Evolutionary conservation across 1,139 yeast genomes (phyloP).

Genomic region (Taphrina flavorubra): DNA sequence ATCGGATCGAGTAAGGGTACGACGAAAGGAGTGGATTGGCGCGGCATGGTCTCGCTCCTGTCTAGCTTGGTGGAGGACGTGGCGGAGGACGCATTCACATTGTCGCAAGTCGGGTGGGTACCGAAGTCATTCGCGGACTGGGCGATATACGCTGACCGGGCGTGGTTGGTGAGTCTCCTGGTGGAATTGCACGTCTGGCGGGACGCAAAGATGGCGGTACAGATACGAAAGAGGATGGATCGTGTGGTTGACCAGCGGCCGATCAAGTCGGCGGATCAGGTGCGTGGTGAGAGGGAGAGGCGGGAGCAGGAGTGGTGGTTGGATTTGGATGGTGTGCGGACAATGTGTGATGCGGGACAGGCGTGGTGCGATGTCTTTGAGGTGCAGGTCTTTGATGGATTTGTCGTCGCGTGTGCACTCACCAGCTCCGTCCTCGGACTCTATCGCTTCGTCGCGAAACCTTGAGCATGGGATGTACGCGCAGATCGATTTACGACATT

Average conservation of each 20-base stretch:
- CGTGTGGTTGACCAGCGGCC: constrained; percentile 27
- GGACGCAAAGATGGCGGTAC: background rate
- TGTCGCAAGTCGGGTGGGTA: constrained; percentile 31
- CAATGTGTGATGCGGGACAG: constrained; percentile 34
- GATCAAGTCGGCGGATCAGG: background rate
- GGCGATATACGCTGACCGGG: constrained; percentile 34
- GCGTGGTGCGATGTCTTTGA: constrained; percentile 40
- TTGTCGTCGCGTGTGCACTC: constrained; percentile 27
- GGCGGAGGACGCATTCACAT: constrained; percentile 34
- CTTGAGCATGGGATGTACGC: background rate
- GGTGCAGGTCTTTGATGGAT: constrained; percentile 25
- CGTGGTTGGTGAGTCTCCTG: constrained; percentile 28
- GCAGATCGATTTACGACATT: too few species aligned
- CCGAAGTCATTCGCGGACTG: constrained; percentile 11
- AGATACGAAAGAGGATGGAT: constrained; percentile 4
- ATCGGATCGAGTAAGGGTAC: too few species aligned
- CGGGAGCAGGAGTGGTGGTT: constrained; percentile 34
- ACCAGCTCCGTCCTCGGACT: constrained; percentile 24
- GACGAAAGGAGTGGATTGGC: constrained; percentile 5
- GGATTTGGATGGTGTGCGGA: constrained; percentile 33
- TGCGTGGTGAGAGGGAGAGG: background rate
- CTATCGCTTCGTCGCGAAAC: constrained; percentile 36
- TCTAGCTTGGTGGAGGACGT: constrained; percentile 29
- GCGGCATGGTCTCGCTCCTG: background rate
- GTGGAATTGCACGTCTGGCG: constrained; percentile 21